phyloP scores from a whole-genome alignment of 176 grass and related monocot genomes.

The Thalia dealbata region DNA sequence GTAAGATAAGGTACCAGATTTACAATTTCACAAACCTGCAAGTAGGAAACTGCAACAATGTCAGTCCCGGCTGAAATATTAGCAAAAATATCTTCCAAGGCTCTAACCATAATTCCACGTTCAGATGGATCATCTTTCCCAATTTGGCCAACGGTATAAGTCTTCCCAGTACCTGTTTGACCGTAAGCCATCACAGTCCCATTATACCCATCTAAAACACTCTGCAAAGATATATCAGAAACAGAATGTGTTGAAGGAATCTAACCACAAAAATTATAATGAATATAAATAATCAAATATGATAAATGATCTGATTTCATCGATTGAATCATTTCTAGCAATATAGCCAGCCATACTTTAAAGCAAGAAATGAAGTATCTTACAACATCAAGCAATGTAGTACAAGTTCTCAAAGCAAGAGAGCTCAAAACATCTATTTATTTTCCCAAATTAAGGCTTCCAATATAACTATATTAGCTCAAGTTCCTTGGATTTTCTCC shows the following conservation, averaged over 20 bases:
- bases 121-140: slow-evolving; percentile 85
- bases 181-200: slow-evolving; percentile 99
- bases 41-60: slow-evolving; percentile 58
- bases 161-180: slow-evolving; percentile 98
- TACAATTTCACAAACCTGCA: slow-evolving; percentile 46
- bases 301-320: background rate
- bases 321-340: background rate
- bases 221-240: slow-evolving; percentile 51
- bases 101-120: slow-evolving; percentile 92
- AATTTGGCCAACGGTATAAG: slow-evolving; percentile 80
- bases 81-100: slow-evolving; percentile 74
- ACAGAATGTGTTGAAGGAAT: slow-evolving; percentile 1
- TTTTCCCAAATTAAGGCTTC: no score
- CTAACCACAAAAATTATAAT: background rate
- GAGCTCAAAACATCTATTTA: no score
- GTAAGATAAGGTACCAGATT: background rate
- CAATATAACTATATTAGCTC: background rate
- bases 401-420: no score
- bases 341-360: background rate
- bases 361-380: background rate
- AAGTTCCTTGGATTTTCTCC: background rate
- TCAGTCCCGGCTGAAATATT: slow-evolving; percentile 42
- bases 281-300: background rate
- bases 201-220: slow-evolving; percentile 95
- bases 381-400: no score